These are phyloP conservation scores for Colletotrichum higginsianum DNA, from an alignment of 2,329 filamentous ascomycete species.

Conservation along the genomic window DNA sequence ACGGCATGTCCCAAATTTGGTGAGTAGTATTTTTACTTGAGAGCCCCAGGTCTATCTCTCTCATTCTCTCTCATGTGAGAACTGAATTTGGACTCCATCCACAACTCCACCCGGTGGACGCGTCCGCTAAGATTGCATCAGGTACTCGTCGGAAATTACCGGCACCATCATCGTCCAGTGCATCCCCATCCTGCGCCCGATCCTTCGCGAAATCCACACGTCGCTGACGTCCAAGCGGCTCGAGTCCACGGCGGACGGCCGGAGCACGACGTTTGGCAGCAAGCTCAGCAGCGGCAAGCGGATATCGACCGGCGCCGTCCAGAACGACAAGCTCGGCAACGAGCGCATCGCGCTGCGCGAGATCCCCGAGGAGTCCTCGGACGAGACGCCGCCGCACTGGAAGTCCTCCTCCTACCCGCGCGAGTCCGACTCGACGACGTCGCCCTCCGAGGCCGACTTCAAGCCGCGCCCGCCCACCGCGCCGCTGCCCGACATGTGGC, in stretches of 20 bases:
- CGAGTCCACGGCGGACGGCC: conserved; percentile 37
- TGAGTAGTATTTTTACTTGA: conserved; percentile 39
- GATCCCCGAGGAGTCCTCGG: conserved; percentile 39
- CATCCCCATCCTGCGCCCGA: conserved; percentile 65
- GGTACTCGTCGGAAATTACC: conserved; percentile 65
- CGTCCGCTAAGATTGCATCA: conserved; percentile 26
- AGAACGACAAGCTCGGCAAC: conserved; percentile 31
- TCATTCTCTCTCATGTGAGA: too few species aligned
- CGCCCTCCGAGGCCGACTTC: conserved; percentile 22
- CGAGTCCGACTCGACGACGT: conserved; percentile 12
- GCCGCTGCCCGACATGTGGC: conserved; percentile 34
- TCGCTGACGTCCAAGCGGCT: conserved; percentile 42
- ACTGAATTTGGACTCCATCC: background rate
- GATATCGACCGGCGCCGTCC: conserved; percentile 20
- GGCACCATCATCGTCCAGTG: conserved; percentile 70
- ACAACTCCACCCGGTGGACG: background rate
- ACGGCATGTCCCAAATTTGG: conserved; percentile 62
- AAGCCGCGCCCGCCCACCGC: conserved; percentile 38
- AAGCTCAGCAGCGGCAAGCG: conserved; percentile 39
- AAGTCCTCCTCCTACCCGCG: conserved; percentile 2
- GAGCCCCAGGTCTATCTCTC: too few species aligned
- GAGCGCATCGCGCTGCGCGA: conserved; percentile 42
- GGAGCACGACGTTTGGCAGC: conserved; percentile 36
- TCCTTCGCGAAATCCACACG: conserved; percentile 51
- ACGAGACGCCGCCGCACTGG: conserved; percentile 10